These are phyloP conservation scores for Rickenella mellea DNA, from an alignment of 768 basidiomycete species.

Conservation along the genomic window DNA sequence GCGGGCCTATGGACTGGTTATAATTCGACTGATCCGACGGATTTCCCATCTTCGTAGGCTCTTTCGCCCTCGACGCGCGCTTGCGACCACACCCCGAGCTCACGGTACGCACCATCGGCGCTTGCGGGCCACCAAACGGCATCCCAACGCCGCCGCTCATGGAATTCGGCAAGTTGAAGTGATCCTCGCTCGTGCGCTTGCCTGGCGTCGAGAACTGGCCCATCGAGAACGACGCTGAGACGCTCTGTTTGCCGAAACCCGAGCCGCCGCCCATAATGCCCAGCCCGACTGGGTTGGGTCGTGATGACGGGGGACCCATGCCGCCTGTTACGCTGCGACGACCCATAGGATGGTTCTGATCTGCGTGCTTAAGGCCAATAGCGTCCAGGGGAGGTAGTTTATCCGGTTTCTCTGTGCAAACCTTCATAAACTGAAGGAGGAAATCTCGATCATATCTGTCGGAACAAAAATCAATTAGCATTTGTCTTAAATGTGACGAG, in stretches of 20 bases:
- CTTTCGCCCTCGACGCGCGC: no score
- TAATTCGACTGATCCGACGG: no score
- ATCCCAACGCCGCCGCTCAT: slow-evolving; percentile 37
- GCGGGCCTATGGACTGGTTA: no score
- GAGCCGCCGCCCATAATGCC: slow-evolving; percentile 21
- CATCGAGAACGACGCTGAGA: slow-evolving; percentile 46
- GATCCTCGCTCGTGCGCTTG: slow-evolving; percentile 65
- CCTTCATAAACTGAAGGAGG: slow-evolving; percentile 89
- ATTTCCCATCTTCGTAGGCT: no score
- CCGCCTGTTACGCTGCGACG: slow-evolving; percentile 41
- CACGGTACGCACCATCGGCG: slow-evolving; percentile 54
- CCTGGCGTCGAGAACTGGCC: slow-evolving; percentile 52
- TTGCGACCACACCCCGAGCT: no score
- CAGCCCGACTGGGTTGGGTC: slow-evolving; percentile 44
- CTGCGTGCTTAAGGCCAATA: slow-evolving; percentile 79
- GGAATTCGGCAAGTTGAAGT: slow-evolving; percentile 55
- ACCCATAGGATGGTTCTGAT: slow-evolving; percentile 43
- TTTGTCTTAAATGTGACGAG: slow-evolving; percentile 3
- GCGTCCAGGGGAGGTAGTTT: slow-evolving; percentile 81
- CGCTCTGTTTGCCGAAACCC: slow-evolving; percentile 23
- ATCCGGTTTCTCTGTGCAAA: slow-evolving; percentile 95
- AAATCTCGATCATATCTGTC: slow-evolving; percentile 92
- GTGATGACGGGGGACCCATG: slow-evolving; percentile 29
- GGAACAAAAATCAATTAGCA: slow-evolving; percentile 1
- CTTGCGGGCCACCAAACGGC: slow-evolving; percentile 42